These are phyloP conservation scores for Calycina herbarum DNA, from an alignment of 2,329 filamentous ascomycete genomes.

Conservation along the genomic window DNA sequence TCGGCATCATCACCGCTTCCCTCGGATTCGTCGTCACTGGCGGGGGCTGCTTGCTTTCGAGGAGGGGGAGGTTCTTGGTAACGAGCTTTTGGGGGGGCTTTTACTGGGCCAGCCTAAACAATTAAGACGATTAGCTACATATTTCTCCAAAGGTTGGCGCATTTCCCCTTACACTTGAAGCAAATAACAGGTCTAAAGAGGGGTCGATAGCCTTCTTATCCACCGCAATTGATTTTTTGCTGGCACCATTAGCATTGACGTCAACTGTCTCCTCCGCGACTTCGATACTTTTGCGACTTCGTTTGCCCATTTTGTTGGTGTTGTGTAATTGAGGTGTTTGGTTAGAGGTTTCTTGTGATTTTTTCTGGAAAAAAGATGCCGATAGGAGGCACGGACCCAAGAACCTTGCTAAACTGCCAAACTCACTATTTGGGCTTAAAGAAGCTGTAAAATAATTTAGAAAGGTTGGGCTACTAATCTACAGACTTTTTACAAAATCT, in stretches of 20 bases:
- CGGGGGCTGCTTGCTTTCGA: slow-evolving; percentile 29
- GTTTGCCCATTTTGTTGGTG: slow-evolving; percentile 35
- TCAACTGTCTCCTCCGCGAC: slow-evolving; percentile 25
- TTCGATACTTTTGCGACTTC: slow-evolving; percentile 31
- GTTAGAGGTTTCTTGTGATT: slow-evolving; percentile 11
- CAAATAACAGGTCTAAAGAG: slow-evolving; percentile 68
- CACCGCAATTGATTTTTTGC: slow-evolving; percentile 36
- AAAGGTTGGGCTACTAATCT: no score
- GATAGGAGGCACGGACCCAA: background rate
- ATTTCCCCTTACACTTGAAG: slow-evolving; percentile 62
- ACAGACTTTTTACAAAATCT: no score
- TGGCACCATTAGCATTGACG: slow-evolving; percentile 23
- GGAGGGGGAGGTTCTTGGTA: slow-evolving; percentile 39
- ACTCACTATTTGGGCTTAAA: no score
- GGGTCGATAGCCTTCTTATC: slow-evolving; percentile 62
- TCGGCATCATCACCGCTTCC: slow-evolving; percentile 12
- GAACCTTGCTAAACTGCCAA: background rate
- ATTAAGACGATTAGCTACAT: slow-evolving; percentile 8
- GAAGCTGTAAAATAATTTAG: no score
- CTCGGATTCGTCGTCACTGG: slow-evolving; percentile 10
- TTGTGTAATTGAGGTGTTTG: background rate
- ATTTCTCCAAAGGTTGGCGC: background rate
- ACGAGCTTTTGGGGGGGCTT: slow-evolving; percentile 36
- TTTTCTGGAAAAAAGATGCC: slow-evolving; percentile 6
- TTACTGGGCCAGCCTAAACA: slow-evolving; percentile 39